phyloP scores from a whole-genome alignment of 2,329 filamentous ascomycete species.

The Raffaelea arxii region DNA sequence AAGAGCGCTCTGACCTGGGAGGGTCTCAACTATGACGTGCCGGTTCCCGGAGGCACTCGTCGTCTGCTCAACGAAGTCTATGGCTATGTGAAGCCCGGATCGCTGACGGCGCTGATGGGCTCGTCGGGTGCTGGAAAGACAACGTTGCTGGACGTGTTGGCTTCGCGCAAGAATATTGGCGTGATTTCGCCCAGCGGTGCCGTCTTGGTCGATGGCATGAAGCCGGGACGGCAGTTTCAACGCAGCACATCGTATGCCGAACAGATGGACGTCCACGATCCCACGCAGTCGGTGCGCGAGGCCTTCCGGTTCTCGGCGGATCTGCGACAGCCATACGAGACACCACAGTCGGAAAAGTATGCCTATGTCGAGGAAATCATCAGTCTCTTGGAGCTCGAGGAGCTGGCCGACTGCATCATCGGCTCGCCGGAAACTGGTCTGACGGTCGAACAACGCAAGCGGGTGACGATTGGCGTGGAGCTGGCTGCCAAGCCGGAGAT shows the following conservation, averaged over 20 bases:
- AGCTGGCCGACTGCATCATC: constrained; percentile 49
- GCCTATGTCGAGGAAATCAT: constrained; percentile 51
- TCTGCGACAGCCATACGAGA: constrained; percentile 45
- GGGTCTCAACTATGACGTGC: constrained; percentile 68
- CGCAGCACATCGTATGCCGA: constrained; percentile 53
- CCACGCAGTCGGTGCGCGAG: constrained; percentile 52
- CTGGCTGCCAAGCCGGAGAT: constrained; percentile 73
- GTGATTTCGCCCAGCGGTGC: constrained; percentile 40
- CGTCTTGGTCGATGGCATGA: constrained; percentile 45
- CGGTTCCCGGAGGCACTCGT: constrained; percentile 44
- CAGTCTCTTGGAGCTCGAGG: constrained; percentile 47
- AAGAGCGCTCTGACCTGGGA: constrained; percentile 77
- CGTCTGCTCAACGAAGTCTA: constrained; percentile 45
- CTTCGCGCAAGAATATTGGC: constrained; percentile 50
- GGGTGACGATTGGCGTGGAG: constrained; percentile 87
- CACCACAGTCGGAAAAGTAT: constrained; percentile 44
- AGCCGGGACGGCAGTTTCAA: constrained; percentile 48
- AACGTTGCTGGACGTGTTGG: constrained; percentile 69
- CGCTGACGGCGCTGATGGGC: constrained; percentile 70
- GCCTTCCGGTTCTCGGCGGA: constrained; percentile 54
- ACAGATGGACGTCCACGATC: constrained; percentile 53
- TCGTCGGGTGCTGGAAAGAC: constrained; percentile 83
- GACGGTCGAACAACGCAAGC: constrained; percentile 56
- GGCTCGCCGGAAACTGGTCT: constrained; percentile 57
- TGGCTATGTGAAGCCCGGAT: constrained; percentile 68